Evolutionary conservation across 345 rosid genomes (phyloP), one percentile per base, ranked within the genome.

Genomic region (Eucalyptus cladocalyx): DNA sequence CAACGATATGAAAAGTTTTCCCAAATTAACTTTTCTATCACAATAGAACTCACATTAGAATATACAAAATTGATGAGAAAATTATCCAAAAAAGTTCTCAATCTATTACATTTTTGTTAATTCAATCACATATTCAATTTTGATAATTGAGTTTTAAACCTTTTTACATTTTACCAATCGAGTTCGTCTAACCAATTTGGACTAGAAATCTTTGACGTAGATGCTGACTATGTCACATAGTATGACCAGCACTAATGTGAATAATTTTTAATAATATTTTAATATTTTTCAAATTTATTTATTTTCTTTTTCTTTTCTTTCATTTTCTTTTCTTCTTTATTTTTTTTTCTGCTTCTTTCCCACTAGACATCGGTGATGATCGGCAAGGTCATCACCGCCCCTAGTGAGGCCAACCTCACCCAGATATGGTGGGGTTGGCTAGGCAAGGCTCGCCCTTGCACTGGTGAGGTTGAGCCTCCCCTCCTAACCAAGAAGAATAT

Each of bases 161-260:
- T 56, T 56, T 56, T 24, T 24, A 56, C 30, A 23, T 23, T 56
- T 56, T 56, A 23, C 6, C 30, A 26, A 56, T 2, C 1, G 3
- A 56, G 3, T 56, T 56, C 3, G 2, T 24, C 13, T 21, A 56
- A 24, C 13, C 13, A 56, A 23, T 23, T 53, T 53, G 7, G 4
- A 51, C 23, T 51, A 51, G 8, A 18, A 51, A 51, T 3, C 56
- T 1, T 8, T 53, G 0, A 53, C 4, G 2, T 51, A 18, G 4
- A 51, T 51, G 24, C 56, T 1, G 2, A 23, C 28, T 23, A 23
- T 24, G 28, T 5, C 62, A 56, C 62, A 11, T 24, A 24, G 0
- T 24, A 56, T 56, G 2, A 56, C 3, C 3, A 6, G 0, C 13
- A 10, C 62, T 56, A 5, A 2, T 24, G 2, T 56, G 3, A 56